phyloP scores from a whole-genome alignment of 2,329 filamentous ascomycete species.

The Fusarium irregulare region DNA sequence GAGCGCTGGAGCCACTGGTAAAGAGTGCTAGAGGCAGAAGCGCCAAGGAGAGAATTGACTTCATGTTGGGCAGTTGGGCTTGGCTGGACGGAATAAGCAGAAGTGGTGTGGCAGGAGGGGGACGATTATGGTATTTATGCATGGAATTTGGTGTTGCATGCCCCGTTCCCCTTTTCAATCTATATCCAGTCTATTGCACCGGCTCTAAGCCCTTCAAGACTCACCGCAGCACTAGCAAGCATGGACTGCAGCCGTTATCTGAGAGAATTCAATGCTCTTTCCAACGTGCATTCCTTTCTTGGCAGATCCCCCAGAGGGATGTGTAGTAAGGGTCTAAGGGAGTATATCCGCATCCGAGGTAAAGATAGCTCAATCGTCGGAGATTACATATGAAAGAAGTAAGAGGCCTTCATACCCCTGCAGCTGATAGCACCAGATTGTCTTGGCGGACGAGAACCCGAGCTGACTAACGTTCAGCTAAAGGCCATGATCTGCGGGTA shows the following conservation, averaged over 20 bases:
- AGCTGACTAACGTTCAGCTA: conserved; percentile 1
- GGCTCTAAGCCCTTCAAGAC: not conserved
- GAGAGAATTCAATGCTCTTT: not conserved
- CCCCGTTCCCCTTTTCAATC: not conserved
- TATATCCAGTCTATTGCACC: not conserved
- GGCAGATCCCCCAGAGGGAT: conserved; percentile 9
- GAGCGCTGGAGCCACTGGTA: conserved; percentile 6
- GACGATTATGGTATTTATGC: conserved; percentile 11
- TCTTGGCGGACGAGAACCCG: not conserved
- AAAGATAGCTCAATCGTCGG: conserved; percentile 3
- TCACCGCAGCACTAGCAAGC: conserved; percentile 13
- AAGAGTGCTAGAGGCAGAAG: conserved; percentile 30
- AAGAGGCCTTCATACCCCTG: not conserved
- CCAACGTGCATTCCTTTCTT: not conserved
- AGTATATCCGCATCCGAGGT: conserved; percentile 2
- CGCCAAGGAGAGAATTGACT: conserved; percentile 24
- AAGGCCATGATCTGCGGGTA: not conserved
- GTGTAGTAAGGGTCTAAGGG: not conserved
- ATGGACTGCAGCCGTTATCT: not conserved
- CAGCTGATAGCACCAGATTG: not conserved
- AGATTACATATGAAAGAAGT: conserved; percentile 13
- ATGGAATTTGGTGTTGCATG: not conserved
- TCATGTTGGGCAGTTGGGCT: conserved; percentile 30
- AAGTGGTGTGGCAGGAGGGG: not conserved
- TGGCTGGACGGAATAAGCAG: conserved; percentile 11